Conservation (phyloP, 768 basidiomycete genomes). For the Cyathus striatus region DNA sequence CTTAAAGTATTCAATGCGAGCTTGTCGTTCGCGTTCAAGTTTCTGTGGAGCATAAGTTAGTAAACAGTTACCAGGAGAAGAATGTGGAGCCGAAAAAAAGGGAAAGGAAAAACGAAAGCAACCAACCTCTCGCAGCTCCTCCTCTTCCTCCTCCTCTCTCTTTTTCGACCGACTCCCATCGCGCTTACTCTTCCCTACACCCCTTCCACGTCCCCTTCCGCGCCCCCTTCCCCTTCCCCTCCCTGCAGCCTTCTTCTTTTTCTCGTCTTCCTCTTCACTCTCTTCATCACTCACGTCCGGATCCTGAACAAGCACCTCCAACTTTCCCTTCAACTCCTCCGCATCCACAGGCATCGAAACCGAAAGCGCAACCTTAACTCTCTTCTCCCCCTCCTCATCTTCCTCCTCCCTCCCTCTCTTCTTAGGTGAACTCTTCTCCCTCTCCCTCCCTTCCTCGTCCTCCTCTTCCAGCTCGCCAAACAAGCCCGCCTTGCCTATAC, state of each 20-base stretch:
- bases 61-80: background rate
- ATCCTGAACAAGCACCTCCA: background rate
- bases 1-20: slow-evolving; percentile 48
- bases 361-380: background rate
- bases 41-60: background rate
- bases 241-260: background rate
- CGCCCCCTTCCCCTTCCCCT: no score
- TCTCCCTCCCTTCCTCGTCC: background rate
- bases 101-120: background rate
- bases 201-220: background rate
- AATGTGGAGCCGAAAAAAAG: background rate
- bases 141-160: background rate
- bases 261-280: background rate
- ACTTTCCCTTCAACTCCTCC: background rate
- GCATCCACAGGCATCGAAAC: slow-evolving; percentile 2
- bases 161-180: background rate
- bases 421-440: background rate
- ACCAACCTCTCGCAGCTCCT: background rate
- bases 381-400: background rate
- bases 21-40: slow-evolving; percentile 32
- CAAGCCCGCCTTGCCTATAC: background rate
- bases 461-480: background rate
- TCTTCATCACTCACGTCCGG: no score
- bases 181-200: background rate
- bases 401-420: background rate